phyloP scores from a whole-genome alignment of 352 stramenopile species.

The Blastocystis sp. region DNA sequence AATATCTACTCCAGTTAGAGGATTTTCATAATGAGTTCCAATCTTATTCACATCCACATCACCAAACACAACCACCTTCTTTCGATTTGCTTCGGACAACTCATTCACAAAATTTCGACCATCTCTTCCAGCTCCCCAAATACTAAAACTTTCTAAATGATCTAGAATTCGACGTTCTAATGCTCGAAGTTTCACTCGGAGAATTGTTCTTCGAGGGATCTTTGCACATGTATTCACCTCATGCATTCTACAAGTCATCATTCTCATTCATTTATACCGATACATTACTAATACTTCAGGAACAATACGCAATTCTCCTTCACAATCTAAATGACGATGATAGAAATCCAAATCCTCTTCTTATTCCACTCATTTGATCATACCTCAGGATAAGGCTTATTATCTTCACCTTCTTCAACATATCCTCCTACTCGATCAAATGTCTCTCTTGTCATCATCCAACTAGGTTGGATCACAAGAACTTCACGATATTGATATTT shows the following conservation, averaged over 20 bases:
- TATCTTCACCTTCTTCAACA: not conserved
- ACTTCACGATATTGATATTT: constrained; percentile 65
- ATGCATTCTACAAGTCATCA: constrained; percentile 47
- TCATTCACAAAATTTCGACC: constrained; percentile 62
- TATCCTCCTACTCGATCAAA: constrained; percentile 64
- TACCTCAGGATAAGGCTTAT: constrained; percentile 32
- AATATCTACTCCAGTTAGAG: constrained; percentile 26
- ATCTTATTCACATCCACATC: constrained; percentile 64
- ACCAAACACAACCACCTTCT: constrained; percentile 55
- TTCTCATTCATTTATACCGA: constrained; percentile 6
- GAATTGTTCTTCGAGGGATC: constrained; percentile 47
- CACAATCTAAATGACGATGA: constrained; percentile 57
- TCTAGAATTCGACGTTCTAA: constrained; percentile 51
- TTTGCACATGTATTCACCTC: constrained; percentile 21
- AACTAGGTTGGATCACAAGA: constrained; percentile 65
- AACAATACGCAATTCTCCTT: constrained; percentile 41
- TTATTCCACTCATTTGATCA: not conserved
- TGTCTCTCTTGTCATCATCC: constrained; percentile 55
- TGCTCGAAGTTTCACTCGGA: constrained; percentile 58
- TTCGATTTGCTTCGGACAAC: constrained; percentile 34
- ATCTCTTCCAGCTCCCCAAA: constrained; percentile 59
- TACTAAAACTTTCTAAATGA: constrained; percentile 15
- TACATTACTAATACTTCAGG: constrained; percentile 60
- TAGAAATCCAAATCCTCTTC: constrained; percentile 62
- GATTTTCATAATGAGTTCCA: constrained; percentile 49